Evolutionary conservation across 129 eudicot genomes (phyloP), one percentile per base, ranked within the genome.

Genomic region (Tagetes erecta): DNA sequence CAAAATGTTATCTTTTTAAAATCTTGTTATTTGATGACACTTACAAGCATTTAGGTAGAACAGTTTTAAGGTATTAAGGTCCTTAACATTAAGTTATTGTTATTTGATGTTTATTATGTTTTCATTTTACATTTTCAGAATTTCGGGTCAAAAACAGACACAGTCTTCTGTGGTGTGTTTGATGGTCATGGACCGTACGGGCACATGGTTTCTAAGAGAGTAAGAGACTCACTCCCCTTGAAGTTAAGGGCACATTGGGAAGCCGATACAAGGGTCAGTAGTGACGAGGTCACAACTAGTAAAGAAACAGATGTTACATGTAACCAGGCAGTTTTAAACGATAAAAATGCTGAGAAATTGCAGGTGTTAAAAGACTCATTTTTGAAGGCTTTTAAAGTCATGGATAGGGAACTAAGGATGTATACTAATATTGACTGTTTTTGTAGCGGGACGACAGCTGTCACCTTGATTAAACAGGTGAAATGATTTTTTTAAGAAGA

Each of bases 121-220:
- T 52, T 57, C 31, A 5, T 47, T 52, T 5, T 38, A 30, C 64
- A 6, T 64, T 69, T 84, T 42, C 88, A 92, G 97, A 87, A 92
- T 71, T 92, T 92, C 47, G 96, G 88, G 35, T 89, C 96, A 50
- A 85, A 91, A 83, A 64, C 87, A 68, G 97, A 85, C 83, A 92
- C 97, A 0, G 80, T 87, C 70, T 92, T 92, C 76, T 92, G 97
- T 83, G 97, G 97, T 33, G 93, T 92, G 9, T 92, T 92, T 67
- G 97, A 91, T 65, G 97, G 97, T n/a, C 97, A 91, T 59, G 95
- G 95, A 52, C 97, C 97, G 3, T 86, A 74, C 20, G 97, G 97
- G 78, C 97, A 92, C 80, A 39, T 92, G 96, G 97, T 92, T 64
- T 92, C 97, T 13, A 92, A 85, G 73, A 82, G 96, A 78, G 97